A percentile compares a stretch with the other conserved stretches of the same genome.
These are phyloP conservation scores for Stemphylium lycopersici DNA, from an alignment of 2,329 filamentous ascomycete genomes.

Conservation along the genomic window DNA sequence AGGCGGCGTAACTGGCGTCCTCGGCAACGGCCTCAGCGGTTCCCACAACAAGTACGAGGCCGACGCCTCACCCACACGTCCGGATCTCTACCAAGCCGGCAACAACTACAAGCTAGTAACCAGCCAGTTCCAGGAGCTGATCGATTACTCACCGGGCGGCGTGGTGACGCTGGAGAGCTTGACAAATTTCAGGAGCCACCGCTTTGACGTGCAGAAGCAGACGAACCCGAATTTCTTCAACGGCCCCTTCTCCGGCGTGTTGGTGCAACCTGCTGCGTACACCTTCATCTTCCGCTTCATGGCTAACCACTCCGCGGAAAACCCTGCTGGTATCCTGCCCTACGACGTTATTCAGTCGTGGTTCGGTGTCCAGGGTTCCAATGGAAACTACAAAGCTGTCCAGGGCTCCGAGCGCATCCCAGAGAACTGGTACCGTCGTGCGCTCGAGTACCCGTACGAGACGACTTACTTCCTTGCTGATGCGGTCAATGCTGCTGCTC, in stretches of 20 bases:
- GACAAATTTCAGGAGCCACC: conserved; percentile 24
- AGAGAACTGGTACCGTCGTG: conserved; percentile 30
- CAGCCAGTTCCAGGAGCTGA: conserved; percentile 28
- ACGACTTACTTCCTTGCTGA: conserved; percentile 28
- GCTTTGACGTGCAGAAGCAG: conserved; percentile 26
- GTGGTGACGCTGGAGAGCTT: conserved; percentile 28
- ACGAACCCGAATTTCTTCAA: conserved; percentile 33
- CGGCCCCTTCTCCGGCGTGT: conserved; percentile 28
- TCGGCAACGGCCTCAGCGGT: conserved; percentile 27
- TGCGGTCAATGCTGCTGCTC: conserved; percentile 20
- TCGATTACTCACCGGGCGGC: conserved; percentile 29
- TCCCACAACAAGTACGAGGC: conserved; percentile 35
- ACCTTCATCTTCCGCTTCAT: conserved; percentile 37
- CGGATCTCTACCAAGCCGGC: conserved; percentile 28
- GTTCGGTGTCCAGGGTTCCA: conserved; percentile 27
- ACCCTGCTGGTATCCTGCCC: conserved; percentile 20
- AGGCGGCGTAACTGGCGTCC: conserved; percentile 22
- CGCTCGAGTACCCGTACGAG: conserved; percentile 31
- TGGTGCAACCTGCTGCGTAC: conserved; percentile 35
- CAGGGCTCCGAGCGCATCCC: conserved; percentile 29
- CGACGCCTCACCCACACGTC: conserved; percentile 31
- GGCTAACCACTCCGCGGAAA: conserved; percentile 30
- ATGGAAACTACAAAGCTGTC: conserved; percentile 23
- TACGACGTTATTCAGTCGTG: conserved; percentile 30
- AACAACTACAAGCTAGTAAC: conserved; percentile 32